Base-by-base conservation (phyloP, 208 protist genomes). In the Trypanosoma theileri region DNA sequence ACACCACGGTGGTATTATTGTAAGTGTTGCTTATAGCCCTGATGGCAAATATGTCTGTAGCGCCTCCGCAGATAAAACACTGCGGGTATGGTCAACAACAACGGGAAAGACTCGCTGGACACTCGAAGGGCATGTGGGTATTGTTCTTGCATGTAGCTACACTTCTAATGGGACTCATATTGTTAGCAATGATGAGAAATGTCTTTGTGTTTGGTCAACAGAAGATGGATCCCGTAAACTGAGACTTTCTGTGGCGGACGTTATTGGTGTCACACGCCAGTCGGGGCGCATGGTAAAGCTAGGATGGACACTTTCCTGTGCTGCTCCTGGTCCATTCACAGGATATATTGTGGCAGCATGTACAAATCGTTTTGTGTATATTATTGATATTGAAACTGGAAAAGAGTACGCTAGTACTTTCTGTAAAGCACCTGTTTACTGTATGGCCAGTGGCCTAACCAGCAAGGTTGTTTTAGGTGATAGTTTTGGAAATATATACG, bases 391-490 rank as follows among this genome's bases (percentile, higher is more conserved):
- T 40, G 40, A 82, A 11, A 88, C 83, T 4, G 89, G 92, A 14
- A 52, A 77, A 31, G 92, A 95, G 76, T 85, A 85, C 52, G 61
- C 76, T 26, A 75, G 53, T n/a, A 56, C 66, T 4, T 94, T 88
- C 59, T 94, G 88, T 77, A 93, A 92, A 69, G 92, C 92, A 0
- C 85, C 92, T 0, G 92, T 96, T 46, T 95, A 96, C 75, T 94
- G 87, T 59, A 70, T 96, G 28, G 69, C 92, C 0, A 73, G 68
- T 1, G 89, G 91, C n/a, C 81, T 64, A 16, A 65, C 77, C 13
- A 73, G 79, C 44, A 62, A 79, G 24, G 60, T 84, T 60, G 82
- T 77, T 0, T 94, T 87, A 58, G 92, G 92, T 26, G 92, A 96
- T 64, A 91, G 73, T 69, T 95, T 93, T 58, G 92, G 92, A n/a